These are phyloP conservation scores for Pichia deserticola DNA, from an alignment of 805 yeast species.

Conservation along the genomic window DNA sequence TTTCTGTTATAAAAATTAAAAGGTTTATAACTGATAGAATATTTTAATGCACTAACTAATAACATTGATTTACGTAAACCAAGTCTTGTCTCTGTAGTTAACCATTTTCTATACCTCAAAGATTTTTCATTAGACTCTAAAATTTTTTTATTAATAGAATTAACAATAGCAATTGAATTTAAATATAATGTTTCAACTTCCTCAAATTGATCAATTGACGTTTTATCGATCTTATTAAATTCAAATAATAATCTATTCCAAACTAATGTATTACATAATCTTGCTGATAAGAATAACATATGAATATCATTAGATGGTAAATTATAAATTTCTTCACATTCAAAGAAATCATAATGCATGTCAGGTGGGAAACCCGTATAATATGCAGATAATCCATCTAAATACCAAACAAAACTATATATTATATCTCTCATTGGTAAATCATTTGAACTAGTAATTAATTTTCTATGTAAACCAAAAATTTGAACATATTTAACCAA, in stretches of 20 bases:
- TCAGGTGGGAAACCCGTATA: slow-evolving; percentile 19
- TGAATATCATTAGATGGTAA: slow-evolving; percentile 8
- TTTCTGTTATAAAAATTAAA: slow-evolving; percentile 1
- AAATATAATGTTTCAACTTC: slow-evolving; percentile 6
- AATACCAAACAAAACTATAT: slow-evolving; percentile 17
- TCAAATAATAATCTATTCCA: slow-evolving; percentile 15
- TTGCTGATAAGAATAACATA: slow-evolving; percentile 11
- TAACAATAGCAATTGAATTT: slow-evolving; percentile 8
- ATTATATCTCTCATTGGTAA: slow-evolving; percentile 14
- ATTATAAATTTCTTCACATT: slow-evolving; percentile 13
- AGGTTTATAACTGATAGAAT: slow-evolving; percentile 5
- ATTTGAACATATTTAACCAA: slow-evolving; percentile 14
- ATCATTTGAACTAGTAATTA: slow-evolving; percentile 4
- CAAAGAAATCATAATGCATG: slow-evolving; percentile 13
- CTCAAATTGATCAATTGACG: slow-evolving; percentile 5
- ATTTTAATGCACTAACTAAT: slow-evolving; percentile 12
- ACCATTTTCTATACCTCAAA: slow-evolving; percentile 10
- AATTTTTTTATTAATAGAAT: slow-evolving; percentile 9
- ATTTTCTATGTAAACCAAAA: slow-evolving; percentile 17
- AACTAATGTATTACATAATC: slow-evolving; percentile 15
- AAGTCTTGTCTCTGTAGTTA: slow-evolving; percentile 16
- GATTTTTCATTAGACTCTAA: background rate
- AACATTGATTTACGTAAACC: slow-evolving; percentile 17
- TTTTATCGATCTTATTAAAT: slow-evolving; percentile 12
- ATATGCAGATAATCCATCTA: slow-evolving; percentile 18